Percentiles rank a stretch among this genome's conserved stretches.
Conservation (phyloP, 2,329 filamentous ascomycete genomes). For the Aspergillus tamarii region DNA sequence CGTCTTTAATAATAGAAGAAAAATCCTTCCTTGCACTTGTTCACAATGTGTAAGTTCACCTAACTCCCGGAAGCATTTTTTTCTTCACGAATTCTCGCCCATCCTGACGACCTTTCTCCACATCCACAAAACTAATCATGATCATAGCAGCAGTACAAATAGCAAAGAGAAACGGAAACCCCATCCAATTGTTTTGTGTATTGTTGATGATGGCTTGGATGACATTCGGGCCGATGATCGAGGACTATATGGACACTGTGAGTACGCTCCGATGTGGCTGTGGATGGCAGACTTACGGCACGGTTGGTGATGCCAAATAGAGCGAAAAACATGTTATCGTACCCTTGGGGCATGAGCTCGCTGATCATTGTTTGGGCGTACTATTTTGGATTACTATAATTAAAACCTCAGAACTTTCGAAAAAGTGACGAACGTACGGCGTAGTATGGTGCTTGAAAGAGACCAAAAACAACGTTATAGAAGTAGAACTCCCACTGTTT, state of each 20-base stretch:
- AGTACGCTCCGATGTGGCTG: background rate
- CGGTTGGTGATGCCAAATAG: slow-evolving; percentile 50
- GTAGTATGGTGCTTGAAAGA: slow-evolving; percentile 49
- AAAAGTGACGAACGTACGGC: slow-evolving; percentile 29
- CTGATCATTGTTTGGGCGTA: slow-evolving; percentile 51
- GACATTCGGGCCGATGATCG: slow-evolving; percentile 49
- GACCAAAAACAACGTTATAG: slow-evolving; percentile 47
- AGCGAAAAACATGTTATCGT: slow-evolving; percentile 51
- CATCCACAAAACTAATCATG: slow-evolving; percentile 43
- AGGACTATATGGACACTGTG: slow-evolving; percentile 33
- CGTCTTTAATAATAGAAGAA: background rate
- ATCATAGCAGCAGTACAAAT: slow-evolving; percentile 43
- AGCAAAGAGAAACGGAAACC: slow-evolving; percentile 48
- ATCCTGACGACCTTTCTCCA: slow-evolving; percentile 47
- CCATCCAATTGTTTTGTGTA: slow-evolving; percentile 49
- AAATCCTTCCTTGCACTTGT: background rate
- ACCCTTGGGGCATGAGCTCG: slow-evolving; percentile 47
- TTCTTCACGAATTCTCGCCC: slow-evolving; percentile 40
- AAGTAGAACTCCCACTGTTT: slow-evolving; percentile 47
- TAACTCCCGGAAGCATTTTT: slow-evolving; percentile 33
- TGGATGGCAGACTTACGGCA: slow-evolving; percentile 35
- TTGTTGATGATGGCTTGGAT: slow-evolving; percentile 49
- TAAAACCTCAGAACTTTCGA: background rate
- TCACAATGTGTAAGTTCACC: slow-evolving; percentile 1
- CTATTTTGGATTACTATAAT: slow-evolving; percentile 15